Conservation (phyloP, 768 basidiomycete genomes). For the Serendipita indica region DNA sequence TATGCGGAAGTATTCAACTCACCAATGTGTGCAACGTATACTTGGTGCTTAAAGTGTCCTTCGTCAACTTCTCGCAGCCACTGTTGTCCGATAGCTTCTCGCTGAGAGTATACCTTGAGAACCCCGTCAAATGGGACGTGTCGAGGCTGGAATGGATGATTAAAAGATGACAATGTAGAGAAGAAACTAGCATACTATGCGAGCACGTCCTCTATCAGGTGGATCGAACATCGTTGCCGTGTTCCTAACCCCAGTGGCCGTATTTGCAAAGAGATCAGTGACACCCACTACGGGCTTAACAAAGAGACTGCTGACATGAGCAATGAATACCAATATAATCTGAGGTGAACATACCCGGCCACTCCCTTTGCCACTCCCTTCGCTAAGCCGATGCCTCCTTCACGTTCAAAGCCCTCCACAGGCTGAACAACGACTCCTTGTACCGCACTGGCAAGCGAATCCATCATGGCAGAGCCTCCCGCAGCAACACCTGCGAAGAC, state of each 20-base stretch:
- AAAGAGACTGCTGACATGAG: neutral
- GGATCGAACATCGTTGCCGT: conserved; percentile 97
- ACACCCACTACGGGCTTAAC: conserved; percentile 87
- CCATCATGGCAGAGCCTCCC: conserved; percentile 87
- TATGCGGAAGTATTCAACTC: conserved; percentile 20
- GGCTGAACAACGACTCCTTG: conserved; percentile 96
- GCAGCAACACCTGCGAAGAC: conserved; percentile 97
- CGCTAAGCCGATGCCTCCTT: conserved; percentile 91
- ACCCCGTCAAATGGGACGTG: conserved; percentile 79
- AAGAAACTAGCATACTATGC: conserved; percentile 40
- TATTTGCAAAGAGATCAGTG: conserved; percentile 88
- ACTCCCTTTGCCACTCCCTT: conserved; percentile 95
- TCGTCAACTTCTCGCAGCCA: conserved; percentile 94
- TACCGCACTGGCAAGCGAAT: conserved; percentile 86
- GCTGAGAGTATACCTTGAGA: conserved; percentile 70
- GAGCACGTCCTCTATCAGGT: conserved; percentile 71
- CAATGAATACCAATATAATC: neutral
- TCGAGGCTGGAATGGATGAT: conserved; percentile 42
- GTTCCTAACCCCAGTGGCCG: conserved; percentile 85
- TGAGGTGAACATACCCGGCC: conserved; percentile 52
- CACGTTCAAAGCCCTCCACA: conserved; percentile 88
- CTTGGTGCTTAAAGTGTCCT: conserved; percentile 69
- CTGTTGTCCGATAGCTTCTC: conserved; percentile 86
- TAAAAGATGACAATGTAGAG: conserved; percentile 9
- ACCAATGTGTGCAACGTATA: conserved; percentile 89